These are phyloP conservation scores for Cymbomonas tetramitiformis DNA, from an alignment of 139 green algal genomes.

Conservation along the genomic window DNA sequence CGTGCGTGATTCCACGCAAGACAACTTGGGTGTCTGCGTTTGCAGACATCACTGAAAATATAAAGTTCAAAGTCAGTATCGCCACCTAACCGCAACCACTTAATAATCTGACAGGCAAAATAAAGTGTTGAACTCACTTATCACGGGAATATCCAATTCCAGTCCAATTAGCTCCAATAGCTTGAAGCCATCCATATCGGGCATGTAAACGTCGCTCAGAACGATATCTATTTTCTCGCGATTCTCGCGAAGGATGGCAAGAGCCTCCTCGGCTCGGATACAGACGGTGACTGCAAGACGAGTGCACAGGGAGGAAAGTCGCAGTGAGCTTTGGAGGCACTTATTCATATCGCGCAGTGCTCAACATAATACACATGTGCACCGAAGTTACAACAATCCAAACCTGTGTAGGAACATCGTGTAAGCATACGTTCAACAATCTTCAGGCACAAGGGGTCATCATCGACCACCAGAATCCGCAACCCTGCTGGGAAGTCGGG, in stretches of 20 bases:
- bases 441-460: slow-evolving; percentile 80
- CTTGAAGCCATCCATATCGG: slow-evolving; percentile 93
- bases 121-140: slow-evolving; percentile 55
- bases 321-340: no score
- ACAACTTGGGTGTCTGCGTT: slow-evolving; percentile 78
- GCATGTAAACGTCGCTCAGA: slow-evolving; percentile 92
- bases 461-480: slow-evolving; percentile 78
- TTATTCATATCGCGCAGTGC: slow-evolving; percentile 38
- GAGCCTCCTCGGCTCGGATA: neutral
- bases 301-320: neutral
- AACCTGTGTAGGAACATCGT: slow-evolving; percentile 71
- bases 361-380: neutral
- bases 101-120: neutral
- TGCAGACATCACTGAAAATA: slow-evolving; percentile 81
- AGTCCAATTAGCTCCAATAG: slow-evolving; percentile 77
- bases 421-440: slow-evolving; percentile 77
- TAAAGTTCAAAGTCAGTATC: no score
- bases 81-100: no score
- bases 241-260: neutral
- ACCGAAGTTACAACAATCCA: slow-evolving; percentile 10
- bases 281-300: slow-evolving; percentile 17
- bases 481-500: slow-evolving; percentile 34
- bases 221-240: slow-evolving; percentile 69
- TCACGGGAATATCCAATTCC: slow-evolving; percentile 84
- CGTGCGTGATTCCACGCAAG: slow-evolving; percentile 79